These are phyloP conservation scores for Talaromyces sp. DNA, from an alignment of 2,329 filamentous ascomycete genomes.

Conservation along the genomic window DNA sequence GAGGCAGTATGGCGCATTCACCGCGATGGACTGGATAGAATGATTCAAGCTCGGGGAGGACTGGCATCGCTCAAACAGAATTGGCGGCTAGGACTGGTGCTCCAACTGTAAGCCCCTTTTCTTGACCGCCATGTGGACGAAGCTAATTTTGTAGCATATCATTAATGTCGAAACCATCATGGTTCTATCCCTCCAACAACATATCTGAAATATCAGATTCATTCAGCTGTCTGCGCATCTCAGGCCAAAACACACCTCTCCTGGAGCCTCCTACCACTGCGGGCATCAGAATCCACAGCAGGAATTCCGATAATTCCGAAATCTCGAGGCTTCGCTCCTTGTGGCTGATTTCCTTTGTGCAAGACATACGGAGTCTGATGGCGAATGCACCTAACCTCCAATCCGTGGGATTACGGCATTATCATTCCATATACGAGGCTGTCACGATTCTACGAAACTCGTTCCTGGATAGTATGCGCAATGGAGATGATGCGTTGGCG, in stretches of 20 bases:
- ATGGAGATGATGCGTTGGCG: background rate
- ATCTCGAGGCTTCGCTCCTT: constrained; percentile 16
- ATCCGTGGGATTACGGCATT: constrained; percentile 12
- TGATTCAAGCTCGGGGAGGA: constrained; percentile 17
- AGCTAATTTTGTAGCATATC: background rate
- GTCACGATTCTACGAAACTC: constrained; percentile 8
- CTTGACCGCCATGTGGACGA: too few relatives aligned
- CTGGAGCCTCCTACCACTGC: background rate
- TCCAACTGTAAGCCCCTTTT: constrained; percentile 13
- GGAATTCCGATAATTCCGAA: background rate
- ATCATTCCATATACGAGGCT: constrained; percentile 10
- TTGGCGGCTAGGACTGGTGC: constrained; percentile 16
- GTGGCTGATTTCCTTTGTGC: constrained; percentile 18
- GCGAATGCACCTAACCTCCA: constrained; percentile 5
- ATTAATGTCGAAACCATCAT: constrained; percentile 18
- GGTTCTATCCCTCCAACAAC: constrained; percentile 19
- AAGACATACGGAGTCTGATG: constrained; percentile 19
- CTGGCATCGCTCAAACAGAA: constrained; percentile 9
- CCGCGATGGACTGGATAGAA: constrained; percentile 14
- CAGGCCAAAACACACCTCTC: background rate
- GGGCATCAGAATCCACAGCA: background rate
- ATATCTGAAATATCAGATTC: constrained; percentile 18
- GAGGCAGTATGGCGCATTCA: constrained; percentile 15
- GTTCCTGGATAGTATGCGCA: constrained; percentile 8
- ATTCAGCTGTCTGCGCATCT: constrained; percentile 5